Base-by-base conservation (phyloP, 176 grass and related monocot genomes). In the Triticum urartu region DNA sequence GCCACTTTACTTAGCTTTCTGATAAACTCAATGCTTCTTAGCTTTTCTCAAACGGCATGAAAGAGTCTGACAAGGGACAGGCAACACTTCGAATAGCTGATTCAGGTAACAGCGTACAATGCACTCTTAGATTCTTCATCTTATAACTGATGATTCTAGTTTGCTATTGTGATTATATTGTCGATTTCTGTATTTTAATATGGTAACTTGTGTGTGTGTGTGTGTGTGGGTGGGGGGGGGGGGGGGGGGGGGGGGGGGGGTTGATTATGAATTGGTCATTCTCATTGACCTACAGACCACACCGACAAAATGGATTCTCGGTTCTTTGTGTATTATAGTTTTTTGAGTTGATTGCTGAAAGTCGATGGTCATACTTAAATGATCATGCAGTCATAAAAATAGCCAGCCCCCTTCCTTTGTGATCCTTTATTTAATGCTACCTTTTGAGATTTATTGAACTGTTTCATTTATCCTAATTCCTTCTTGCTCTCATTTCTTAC, bases 11-110 rank as follows among this genome's bases (percentile, higher is more conserved):
- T 68, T 9, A 3, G 18, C 1, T 34, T 68, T 68, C 32, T 68
- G 3, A 68, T 68, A 36, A 68, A 0, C 32, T 68, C 3, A 8
- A 20, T 68, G 12, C 7, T 68, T 68, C 66, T 20, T 68, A 68
- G 66, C 30, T 68, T 68, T 68, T 68, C 66, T 68, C 66, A 14
- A 68, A 68, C 4, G 66, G 66, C 66, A 68, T 68, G 66, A 68
- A 36, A 68, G 66, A 68, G 18, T 68, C 66, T 34, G 66, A 18
- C 34, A 33, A 68, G 66, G 32, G 17, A 36, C 15, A 36, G 17
- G 17, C 66, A 69, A 36, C 66, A 10, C 1, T 69, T 20, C 34
- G 60, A 25, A 63, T 63, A 3, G n/a, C 60, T 24, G 21, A 63
- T 64, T 64, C 61, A 64, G 61, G 61, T 64, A 64, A 64, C 2